These are phyloP conservation scores for Oldenlandia corymbosa DNA, from an alignment of 257 asterid genomes.

Conservation along the genomic window DNA sequence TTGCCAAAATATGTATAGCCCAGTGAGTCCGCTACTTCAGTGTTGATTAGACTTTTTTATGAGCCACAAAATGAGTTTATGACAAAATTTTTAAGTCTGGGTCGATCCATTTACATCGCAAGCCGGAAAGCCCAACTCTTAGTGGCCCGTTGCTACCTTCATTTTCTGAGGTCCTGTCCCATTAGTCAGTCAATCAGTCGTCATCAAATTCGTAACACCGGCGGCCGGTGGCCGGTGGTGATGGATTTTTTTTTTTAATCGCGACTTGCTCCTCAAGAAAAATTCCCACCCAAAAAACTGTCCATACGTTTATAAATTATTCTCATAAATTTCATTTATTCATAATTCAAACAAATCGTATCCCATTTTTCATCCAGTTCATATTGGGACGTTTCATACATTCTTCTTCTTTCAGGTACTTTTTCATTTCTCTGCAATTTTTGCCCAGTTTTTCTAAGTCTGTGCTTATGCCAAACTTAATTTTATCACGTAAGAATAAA, in stretches of 20 bases:
- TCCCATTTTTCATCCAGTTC: not conserved
- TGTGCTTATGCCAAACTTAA: too few relatives aligned
- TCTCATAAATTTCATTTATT: not conserved
- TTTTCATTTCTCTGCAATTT: not conserved
- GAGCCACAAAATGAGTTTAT: too few relatives aligned
- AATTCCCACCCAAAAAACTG: not conserved
- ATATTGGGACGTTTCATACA: not conserved
- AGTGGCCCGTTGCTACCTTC: too few relatives aligned
- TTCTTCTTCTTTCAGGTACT: slow-evolving; percentile 3
- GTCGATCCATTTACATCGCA: too few relatives aligned
- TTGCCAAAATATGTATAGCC: too few relatives aligned
- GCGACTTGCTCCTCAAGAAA: slow-evolving; percentile 9
- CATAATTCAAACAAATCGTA: not conserved
- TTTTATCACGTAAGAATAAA: too few relatives aligned
- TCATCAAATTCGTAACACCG: not conserved
- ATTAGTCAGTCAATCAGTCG: not conserved
- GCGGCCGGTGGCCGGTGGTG: slow-evolving; percentile 7
- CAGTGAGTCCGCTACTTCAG: too few relatives aligned
- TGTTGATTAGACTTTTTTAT: too few relatives aligned
- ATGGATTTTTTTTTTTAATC: too few relatives aligned
- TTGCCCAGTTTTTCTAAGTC: too few relatives aligned
- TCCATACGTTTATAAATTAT: slow-evolving; percentile 1
- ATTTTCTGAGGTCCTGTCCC: not conserved
- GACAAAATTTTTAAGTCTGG: too few relatives aligned
- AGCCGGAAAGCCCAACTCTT: too few relatives aligned